Evolutionary conservation across 1,284 basidiomycete species (phyloP).

Genomic region (Trametes versicolor): DNA sequence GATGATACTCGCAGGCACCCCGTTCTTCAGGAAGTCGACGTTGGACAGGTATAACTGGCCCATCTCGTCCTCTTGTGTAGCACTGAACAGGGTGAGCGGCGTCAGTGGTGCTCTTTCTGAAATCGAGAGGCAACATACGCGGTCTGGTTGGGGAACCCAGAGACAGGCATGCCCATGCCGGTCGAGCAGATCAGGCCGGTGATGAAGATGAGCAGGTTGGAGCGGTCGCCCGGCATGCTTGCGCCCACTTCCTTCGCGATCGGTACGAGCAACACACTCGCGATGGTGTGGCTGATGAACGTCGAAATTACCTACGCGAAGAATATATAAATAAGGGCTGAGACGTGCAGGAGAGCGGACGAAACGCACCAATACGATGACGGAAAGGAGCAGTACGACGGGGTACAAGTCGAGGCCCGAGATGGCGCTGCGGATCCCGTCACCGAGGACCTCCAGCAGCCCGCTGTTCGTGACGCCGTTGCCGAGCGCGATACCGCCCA

Average conservation of each 20-base stretch:
- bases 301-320: slow-evolving; percentile 79
- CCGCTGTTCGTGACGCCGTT: slow-evolving; percentile 95
- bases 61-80: slow-evolving; percentile 95
- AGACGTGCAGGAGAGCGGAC: background rate
- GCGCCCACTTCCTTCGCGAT: slow-evolving; percentile 93
- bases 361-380: slow-evolving; percentile 84
- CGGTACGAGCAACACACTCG: slow-evolving; percentile 94
- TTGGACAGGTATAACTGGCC: slow-evolving; percentile 89
- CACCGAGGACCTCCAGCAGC: slow-evolving; percentile 82
- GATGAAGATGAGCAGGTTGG: slow-evolving; percentile 89
- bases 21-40: slow-evolving; percentile 93
- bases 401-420: slow-evolving; percentile 79
- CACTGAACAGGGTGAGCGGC: slow-evolving; percentile 66
- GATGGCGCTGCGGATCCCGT: slow-evolving; percentile 74
- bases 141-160: slow-evolving; percentile 97
- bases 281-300: slow-evolving; percentile 97
- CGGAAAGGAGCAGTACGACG: slow-evolving; percentile 87
- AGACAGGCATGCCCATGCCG: slow-evolving; percentile 98
- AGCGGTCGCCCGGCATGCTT: slow-evolving; percentile 69
- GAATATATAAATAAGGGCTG: background rate
- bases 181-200: slow-evolving; percentile 94
- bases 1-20: slow-evolving; percentile 90
- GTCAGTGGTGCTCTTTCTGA: too few species aligned
- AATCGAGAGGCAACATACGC: too few species aligned
- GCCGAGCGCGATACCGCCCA: slow-evolving; percentile 98